A percentile compares a stretch with the other conserved stretches of the same genome.
Evolutionary conservation across 192 early-diverging fungal genomes (phyloP).

Genomic region (Gonapodya prolifera): DNA sequence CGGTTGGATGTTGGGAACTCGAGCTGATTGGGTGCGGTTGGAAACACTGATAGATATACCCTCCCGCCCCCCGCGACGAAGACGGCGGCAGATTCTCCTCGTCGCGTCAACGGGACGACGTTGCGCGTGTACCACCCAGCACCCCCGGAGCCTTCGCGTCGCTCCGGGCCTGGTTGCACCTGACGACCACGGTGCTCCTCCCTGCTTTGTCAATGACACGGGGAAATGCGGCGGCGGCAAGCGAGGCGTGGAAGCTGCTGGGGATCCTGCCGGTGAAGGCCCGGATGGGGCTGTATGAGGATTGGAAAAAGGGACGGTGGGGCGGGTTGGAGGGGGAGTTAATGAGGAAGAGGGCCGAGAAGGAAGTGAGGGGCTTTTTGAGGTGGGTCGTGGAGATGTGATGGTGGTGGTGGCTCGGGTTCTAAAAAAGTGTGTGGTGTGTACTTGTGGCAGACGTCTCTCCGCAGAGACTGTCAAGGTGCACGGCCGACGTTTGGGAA

Average conservation of each 20-base stretch:
- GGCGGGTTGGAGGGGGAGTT: conserved; percentile 38
- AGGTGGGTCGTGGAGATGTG: conserved; percentile 21
- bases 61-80: no score
- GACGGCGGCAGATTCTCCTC: no score
- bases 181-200: conserved; percentile 37
- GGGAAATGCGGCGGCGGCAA: conserved; percentile 49
- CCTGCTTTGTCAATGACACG: conserved; percentile 48
- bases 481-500: conserved; percentile 57
- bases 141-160: no score
- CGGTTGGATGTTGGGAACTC: no score
- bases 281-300: conserved; percentile 61
- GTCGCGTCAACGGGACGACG: no score
- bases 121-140: no score
- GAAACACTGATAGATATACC: no score
- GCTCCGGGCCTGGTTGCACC: conserved; percentile 21
- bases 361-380: conserved; percentile 46
- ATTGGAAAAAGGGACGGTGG: conserved; percentile 57
- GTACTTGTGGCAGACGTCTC: conserved; percentile 35
- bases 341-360: conserved; percentile 26
- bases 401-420: background rate
- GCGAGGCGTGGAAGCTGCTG: conserved; percentile 54
- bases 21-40: no score
- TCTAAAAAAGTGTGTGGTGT: background rate
- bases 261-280: conserved; percentile 40
- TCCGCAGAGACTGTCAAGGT: conserved; percentile 60